These are phyloP conservation scores for Zizania latifolia DNA, from an alignment of 176 grass and related monocot species.

Conservation along the genomic window DNA sequence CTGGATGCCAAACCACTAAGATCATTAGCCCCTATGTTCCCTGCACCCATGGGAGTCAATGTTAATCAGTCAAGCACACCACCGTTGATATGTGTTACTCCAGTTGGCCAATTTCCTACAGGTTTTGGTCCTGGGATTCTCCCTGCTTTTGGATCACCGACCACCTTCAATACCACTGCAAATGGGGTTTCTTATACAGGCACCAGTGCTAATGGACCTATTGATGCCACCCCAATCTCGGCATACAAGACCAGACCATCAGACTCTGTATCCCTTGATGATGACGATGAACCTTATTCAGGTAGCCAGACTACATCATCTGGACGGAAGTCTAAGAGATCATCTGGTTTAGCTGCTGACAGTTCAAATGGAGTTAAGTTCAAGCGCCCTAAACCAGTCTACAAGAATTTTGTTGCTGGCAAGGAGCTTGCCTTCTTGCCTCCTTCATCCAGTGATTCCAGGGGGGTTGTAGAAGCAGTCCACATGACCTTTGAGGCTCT, in stretches of 20 bases:
- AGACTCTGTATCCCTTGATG: conserved; percentile 16
- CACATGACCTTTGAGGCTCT: conserved; percentile 63
- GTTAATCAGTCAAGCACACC: conserved; percentile 65
- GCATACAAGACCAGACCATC: conserved; percentile 52
- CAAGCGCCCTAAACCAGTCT: conserved; percentile 44
- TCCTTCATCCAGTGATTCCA: conserved; percentile 33
- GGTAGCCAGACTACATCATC: not conserved
- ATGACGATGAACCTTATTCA: conserved; percentile 40
- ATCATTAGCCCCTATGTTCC: conserved; percentile 94
- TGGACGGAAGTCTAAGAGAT: conserved; percentile 37
- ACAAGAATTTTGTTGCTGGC: conserved; percentile 43
- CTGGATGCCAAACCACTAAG: conserved; percentile 80
- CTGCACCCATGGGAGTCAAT: conserved; percentile 69
- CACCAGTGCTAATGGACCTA: conserved; percentile 42
- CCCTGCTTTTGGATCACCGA: conserved; percentile 29
- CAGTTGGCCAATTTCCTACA: conserved; percentile 42
- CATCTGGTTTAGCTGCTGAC: conserved; percentile 23
- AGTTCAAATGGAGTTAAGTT: conserved; percentile 36
- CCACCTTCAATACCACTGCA: conserved; percentile 21
- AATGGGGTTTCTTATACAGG: conserved; percentile 33
- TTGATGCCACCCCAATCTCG: conserved; percentile 76
- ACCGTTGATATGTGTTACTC: conserved; percentile 69
- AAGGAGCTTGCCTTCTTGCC: conserved; percentile 54
- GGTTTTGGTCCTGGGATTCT: conserved; percentile 33
- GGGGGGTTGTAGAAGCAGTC: conserved; percentile 49